These are phyloP conservation scores for Ustulina deusta DNA, from an alignment of 2,329 filamentous ascomycete genomes.

Conservation along the genomic window DNA sequence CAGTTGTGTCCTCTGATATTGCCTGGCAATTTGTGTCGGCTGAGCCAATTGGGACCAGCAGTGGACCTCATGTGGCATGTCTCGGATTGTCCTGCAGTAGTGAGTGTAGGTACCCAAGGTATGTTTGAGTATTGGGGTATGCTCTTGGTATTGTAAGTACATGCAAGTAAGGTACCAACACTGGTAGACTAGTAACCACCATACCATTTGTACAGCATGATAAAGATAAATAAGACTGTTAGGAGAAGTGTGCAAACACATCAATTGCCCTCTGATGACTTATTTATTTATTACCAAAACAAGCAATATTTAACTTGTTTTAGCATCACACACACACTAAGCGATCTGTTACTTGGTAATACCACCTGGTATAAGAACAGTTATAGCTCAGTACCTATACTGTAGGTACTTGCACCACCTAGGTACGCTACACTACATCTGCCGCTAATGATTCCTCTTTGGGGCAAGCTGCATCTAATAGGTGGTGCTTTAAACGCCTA, in stretches of 20 bases:
- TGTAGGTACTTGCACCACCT: neutral
- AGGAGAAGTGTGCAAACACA: too few species aligned
- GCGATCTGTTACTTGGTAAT: too few species aligned
- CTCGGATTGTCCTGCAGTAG: conserved; percentile 16
- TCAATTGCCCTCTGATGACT: too few species aligned
- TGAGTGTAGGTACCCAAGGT: neutral
- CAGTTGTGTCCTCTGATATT: conserved; percentile 22
- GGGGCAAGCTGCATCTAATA: conserved; percentile 21
- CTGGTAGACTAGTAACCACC: neutral
- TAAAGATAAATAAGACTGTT: neutral
- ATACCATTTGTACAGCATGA: neutral
- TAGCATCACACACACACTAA: too few species aligned
- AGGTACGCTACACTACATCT: neutral
- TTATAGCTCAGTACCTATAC: neutral
- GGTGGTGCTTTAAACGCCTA: conserved; percentile 11
- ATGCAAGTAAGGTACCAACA: too few species aligned
- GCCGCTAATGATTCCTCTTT: conserved; percentile 8
- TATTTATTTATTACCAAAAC: too few species aligned
- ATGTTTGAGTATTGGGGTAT: too few species aligned
- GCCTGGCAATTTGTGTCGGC: conserved; percentile 8
- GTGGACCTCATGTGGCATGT: conserved; percentile 29
- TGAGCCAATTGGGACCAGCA: conserved; percentile 24
- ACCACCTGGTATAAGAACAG: too few species aligned
- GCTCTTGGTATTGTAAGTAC: too few species aligned
- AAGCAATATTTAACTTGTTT: too few species aligned